Percentiles rank a stretch among this genome's conserved stretches.
These are phyloP conservation scores for Arthrobotrys sphaeroides DNA, from an alignment of 2,329 filamentous ascomycete species.

Conservation along the genomic window DNA sequence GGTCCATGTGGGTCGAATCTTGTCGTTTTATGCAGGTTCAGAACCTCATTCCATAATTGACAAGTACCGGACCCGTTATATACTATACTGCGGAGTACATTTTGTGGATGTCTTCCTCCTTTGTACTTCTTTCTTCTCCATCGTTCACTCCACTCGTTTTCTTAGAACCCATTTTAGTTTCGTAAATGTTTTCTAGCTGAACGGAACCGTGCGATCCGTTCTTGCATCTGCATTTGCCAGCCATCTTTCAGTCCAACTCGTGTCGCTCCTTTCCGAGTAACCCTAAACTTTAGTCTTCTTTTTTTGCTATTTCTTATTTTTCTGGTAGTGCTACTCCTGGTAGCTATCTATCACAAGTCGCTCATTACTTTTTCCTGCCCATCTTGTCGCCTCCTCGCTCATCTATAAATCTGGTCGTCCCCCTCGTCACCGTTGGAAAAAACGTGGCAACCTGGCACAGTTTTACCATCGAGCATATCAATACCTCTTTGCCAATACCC, in stretches of 20 bases:
- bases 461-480: slow-evolving; percentile 47
- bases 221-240: slow-evolving; percentile 33
- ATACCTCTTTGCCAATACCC: slow-evolving; percentile 25
- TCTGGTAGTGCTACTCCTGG: not conserved
- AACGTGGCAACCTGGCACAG: slow-evolving; percentile 55
- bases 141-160: slow-evolving; percentile 39
- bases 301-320: not conserved
- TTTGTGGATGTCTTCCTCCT: slow-evolving; percentile 37
- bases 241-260: slow-evolving; percentile 44
- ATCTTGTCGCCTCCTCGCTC: slow-evolving; percentile 25
- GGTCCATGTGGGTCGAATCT: slow-evolving; percentile 50
- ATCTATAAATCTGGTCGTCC: slow-evolving; percentile 49
- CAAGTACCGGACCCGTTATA: slow-evolving; percentile 48
- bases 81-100: slow-evolving; percentile 48
- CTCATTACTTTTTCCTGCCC: slow-evolving; percentile 46
- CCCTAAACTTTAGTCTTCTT: slow-evolving; percentile 28
- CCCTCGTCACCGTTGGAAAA: slow-evolving; percentile 52
- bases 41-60: slow-evolving; percentile 25
- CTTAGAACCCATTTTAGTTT: slow-evolving; percentile 30
- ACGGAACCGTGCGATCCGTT: slow-evolving; percentile 45
- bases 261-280: slow-evolving; percentile 53
- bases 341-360: slow-evolving; percentile 15
- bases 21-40: slow-evolving; percentile 43
- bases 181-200: slow-evolving; percentile 46
- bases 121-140: slow-evolving; percentile 6